Conservation (phyloP, 2,329 filamentous ascomycete genomes). For the Akanthomyces uredinophilus region DNA sequence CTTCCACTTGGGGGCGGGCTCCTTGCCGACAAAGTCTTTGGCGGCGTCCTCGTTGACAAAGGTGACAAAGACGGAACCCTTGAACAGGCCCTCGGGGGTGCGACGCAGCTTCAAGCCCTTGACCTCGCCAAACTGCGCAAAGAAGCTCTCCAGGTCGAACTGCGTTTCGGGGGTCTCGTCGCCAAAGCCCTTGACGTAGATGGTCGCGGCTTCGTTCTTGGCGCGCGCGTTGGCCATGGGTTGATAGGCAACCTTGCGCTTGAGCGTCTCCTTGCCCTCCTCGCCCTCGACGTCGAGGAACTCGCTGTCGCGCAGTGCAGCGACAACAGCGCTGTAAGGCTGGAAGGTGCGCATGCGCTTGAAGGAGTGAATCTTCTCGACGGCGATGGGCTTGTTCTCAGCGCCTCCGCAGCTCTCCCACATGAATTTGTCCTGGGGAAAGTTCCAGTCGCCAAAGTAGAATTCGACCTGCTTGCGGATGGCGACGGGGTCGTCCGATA, state of each 20-base stretch:
- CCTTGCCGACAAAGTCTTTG: slow-evolving; percentile 72
- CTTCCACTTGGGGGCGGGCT: slow-evolving; percentile 81
- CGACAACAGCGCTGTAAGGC: slow-evolving; percentile 76
- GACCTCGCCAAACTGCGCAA: slow-evolving; percentile 71
- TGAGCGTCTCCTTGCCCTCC: slow-evolving; percentile 65
- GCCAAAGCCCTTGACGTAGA: slow-evolving; percentile 94
- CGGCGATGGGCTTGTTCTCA: slow-evolving; percentile 73
- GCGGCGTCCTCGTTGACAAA: slow-evolving; percentile 75
- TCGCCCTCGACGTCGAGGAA: slow-evolving; percentile 69
- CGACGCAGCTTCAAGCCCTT: slow-evolving; percentile 85
- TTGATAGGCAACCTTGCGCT: slow-evolving; percentile 69
- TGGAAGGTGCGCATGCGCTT: slow-evolving; percentile 96
- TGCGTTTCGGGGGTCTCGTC: slow-evolving; percentile 78
- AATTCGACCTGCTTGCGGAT: slow-evolving; percentile 93
- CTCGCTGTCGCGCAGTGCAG: slow-evolving; percentile 73
- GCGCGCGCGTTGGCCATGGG: slow-evolving; percentile 54
- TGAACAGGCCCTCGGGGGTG: slow-evolving; percentile 68
- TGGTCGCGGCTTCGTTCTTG: slow-evolving; percentile 64
- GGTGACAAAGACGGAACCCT: slow-evolving; percentile 94
- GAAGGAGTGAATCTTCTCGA: slow-evolving; percentile 78
- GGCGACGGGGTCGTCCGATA: slow-evolving; percentile 70
- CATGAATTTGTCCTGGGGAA: slow-evolving; percentile 83
- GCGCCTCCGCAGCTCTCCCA: slow-evolving; percentile 71
- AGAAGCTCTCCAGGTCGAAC: slow-evolving; percentile 91
- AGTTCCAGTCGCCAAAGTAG: slow-evolving; percentile 90